Evolutionary conservation across 2,329 filamentous ascomycete genomes (phyloP).

Genomic region (Huntiella abstrusa): DNA sequence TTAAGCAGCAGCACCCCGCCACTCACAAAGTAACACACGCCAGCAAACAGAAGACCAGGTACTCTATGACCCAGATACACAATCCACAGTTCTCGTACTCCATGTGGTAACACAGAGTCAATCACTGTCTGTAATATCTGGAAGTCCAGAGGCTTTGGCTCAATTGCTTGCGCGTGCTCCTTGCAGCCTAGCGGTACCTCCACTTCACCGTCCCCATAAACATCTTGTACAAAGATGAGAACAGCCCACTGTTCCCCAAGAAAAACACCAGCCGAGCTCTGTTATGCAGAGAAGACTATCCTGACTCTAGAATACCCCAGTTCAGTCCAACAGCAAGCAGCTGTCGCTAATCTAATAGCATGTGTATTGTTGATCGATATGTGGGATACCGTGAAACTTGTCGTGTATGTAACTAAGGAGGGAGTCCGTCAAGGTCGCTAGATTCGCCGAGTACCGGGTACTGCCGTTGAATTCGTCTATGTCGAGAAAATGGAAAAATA

Average conservation of each 20-base stretch:
- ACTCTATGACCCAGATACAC: too few relatives aligned
- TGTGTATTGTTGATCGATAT: constrained; percentile 1
- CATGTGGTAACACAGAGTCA: not conserved
- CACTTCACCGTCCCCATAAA: not conserved
- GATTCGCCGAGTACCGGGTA: too few relatives aligned
- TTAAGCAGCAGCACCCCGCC: not conserved
- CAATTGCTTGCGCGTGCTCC: too few relatives aligned
- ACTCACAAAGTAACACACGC: too few relatives aligned
- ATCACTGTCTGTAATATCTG: too few relatives aligned
- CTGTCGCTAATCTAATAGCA: constrained; percentile 1
- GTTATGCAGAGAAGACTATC: not conserved
- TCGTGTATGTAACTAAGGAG: not conserved
- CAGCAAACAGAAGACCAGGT: too few relatives aligned
- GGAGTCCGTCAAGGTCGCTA: too few relatives aligned
- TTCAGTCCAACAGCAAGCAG: constrained; percentile 6
- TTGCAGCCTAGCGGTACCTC: not conserved
- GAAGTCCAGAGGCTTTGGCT: too few relatives aligned
- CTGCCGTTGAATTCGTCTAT: not conserved
- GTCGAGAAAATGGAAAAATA: not conserved
- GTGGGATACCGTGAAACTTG: not conserved
- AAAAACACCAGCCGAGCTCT: constrained; percentile 18
- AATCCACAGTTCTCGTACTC: not conserved
- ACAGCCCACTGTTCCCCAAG: constrained; percentile 28
- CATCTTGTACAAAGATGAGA: constrained; percentile 21
- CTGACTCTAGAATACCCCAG: constrained; percentile 3